A percentile compares a stretch with the other conserved stretches of the same genome.
Conservation (phyloP, 2,329 filamentous ascomycete genomes). For the Aspergillus unguis region DNA sequence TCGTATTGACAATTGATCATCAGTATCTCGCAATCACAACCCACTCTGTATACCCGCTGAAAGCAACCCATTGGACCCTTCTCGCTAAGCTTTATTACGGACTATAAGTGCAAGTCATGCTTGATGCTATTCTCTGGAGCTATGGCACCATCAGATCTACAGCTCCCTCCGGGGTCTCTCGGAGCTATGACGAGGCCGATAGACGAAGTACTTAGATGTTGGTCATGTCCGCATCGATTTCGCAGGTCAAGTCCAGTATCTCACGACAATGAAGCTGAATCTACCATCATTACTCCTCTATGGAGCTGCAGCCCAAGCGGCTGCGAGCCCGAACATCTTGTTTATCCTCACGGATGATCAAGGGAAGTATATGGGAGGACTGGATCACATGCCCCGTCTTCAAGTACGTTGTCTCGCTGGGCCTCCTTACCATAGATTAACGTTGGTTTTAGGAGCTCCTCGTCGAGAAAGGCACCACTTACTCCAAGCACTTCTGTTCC, state of each 20-base stretch:
- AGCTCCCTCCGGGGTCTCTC: not conserved
- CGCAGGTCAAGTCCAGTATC: not conserved
- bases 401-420: not conserved
- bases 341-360: conserved; percentile 67
- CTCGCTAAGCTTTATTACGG: not conserved
- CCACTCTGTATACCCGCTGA: not conserved
- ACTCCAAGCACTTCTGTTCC: conserved; percentile 62
- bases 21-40: not conserved
- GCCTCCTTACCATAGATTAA: too few relatives aligned
- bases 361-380: conserved; percentile 57
- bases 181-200: not conserved
- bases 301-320: not conserved
- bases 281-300: not conserved
- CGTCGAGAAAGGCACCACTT: conserved; percentile 55
- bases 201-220: not conserved
- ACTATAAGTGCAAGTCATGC: not conserved
- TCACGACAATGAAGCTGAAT: not conserved
- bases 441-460: conserved; percentile 45
- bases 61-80: not conserved
- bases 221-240: not conserved
- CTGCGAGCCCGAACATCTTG: conserved; percentile 52
- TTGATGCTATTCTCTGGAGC: not conserved
- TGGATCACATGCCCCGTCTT: conserved; percentile 58
- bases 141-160: not conserved
- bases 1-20: not conserved